A percentile compares a stretch with the other conserved stretches of the same genome.
These are phyloP conservation scores for Rhizopogon sp. DNA, from an alignment of 768 basidiomycete species.

Conservation along the genomic window DNA sequence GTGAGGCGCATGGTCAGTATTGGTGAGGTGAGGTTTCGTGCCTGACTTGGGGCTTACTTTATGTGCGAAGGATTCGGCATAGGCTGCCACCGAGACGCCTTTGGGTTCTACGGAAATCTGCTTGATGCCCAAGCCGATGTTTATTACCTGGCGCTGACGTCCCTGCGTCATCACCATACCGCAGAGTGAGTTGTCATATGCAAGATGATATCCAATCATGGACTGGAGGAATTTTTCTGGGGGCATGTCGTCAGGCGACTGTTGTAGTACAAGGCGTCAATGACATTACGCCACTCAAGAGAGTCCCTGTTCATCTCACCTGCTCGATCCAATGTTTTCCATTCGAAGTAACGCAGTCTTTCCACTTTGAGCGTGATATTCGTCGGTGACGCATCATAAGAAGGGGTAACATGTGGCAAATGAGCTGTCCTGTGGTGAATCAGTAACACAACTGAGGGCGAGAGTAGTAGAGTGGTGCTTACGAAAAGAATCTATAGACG, in stretches of 20 bases:
- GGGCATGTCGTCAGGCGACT: constrained; percentile 57
- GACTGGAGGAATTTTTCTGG: constrained; percentile 63
- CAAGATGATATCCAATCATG: constrained; percentile 77
- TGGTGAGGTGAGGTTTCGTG: background rate
- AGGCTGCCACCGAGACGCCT: constrained; percentile 54
- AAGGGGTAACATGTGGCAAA: constrained; percentile 70
- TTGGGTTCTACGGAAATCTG: constrained; percentile 59
- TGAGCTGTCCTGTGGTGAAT: constrained; percentile 50
- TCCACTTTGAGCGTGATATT: constrained; percentile 72
- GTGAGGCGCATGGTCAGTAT: background rate
- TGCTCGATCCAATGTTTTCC: constrained; percentile 86
- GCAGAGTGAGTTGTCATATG: constrained; percentile 62
- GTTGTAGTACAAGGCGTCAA: background rate
- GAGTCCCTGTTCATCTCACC: constrained; percentile 30
- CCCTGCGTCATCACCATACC: constrained; percentile 89
- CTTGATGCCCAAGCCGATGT: constrained; percentile 79
- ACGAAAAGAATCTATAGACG: constrained; percentile 65
- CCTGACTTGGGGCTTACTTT: constrained; percentile 44
- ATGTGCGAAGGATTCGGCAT: constrained; percentile 68
- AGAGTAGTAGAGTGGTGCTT: constrained; percentile 23
- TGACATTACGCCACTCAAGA: constrained; percentile 4
- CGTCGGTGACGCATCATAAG: constrained; percentile 85
- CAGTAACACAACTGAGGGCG: background rate
- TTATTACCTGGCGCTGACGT: constrained; percentile 65
- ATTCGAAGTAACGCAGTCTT: constrained; percentile 49